A percentile compares a stretch with the other conserved stretches of the same genome.
Evolutionary conservation across 139 green algal species (phyloP).

Genomic region (Pseudopediastrum boryanum): DNA sequence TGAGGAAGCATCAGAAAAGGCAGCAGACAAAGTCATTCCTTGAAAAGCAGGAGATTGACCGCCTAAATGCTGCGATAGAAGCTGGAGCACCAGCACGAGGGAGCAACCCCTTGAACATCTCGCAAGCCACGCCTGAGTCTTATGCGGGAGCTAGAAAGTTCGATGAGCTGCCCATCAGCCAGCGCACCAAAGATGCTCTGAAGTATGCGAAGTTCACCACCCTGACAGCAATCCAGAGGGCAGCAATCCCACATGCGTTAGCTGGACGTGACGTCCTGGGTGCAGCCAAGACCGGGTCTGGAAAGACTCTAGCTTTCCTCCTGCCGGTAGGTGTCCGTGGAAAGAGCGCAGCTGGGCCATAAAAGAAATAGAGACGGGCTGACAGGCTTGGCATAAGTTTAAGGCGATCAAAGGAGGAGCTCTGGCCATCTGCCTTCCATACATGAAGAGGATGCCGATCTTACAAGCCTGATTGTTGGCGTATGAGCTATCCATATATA

Average conservation of each 20-base stretch:
- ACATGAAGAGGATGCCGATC: too few species aligned
- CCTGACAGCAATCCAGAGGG: constrained; percentile 94
- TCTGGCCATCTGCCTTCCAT: too few species aligned
- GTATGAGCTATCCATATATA: too few species aligned
- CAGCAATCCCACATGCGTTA: constrained; percentile 91
- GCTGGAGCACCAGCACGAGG: constrained; percentile 52
- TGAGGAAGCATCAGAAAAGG: constrained; percentile 5
- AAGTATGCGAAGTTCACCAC: constrained; percentile 60
- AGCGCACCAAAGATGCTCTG: constrained; percentile 65
- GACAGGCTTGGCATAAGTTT: too few species aligned
- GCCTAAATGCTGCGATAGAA: constrained; percentile 35
- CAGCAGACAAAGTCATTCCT: constrained; percentile 16
- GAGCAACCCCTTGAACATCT: constrained; percentile 50
- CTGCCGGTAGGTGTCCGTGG: constrained; percentile 73
- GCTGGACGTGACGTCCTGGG: constrained; percentile 92
- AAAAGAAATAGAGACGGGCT: not conserved
- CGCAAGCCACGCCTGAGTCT: constrained; percentile 14
- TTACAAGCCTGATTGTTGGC: too few species aligned
- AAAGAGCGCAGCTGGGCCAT: not conserved
- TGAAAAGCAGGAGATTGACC: constrained; percentile 44
- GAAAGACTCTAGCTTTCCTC: constrained; percentile 97
- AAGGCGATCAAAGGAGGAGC: too few species aligned
- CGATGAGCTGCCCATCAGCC: constrained; percentile 57
- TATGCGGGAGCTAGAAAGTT: constrained; percentile 53
- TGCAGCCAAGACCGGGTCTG: constrained; percentile 97